A percentile compares a stretch with the other conserved stretches of the same genome.
Evolutionary conservation across 2,329 filamentous ascomycete genomes (phyloP).

Genomic region (Colletotrichum magnum): DNA sequence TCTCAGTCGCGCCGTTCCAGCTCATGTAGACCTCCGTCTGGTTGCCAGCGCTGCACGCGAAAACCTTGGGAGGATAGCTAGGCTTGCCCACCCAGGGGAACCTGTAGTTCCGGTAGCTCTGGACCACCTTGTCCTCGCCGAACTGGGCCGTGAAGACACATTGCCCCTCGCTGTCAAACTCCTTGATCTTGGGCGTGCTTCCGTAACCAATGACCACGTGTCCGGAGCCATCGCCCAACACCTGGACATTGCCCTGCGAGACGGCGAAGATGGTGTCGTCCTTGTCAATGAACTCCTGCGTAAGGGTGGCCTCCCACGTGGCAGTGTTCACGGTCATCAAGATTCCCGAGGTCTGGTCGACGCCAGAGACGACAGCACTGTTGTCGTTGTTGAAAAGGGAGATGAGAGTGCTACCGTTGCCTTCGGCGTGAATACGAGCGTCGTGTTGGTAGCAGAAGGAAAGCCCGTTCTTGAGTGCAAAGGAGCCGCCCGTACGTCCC

Average conservation of each 20-base stretch:
- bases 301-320: constrained; percentile 48
- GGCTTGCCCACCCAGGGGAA: constrained; percentile 68
- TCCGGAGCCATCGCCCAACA: constrained; percentile 60
- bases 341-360: constrained; percentile 45
- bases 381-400: constrained; percentile 55
- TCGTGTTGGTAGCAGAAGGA: constrained; percentile 54
- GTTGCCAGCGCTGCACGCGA: constrained; percentile 22
- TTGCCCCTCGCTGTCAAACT: constrained; percentile 61
- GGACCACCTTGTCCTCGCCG: constrained; percentile 55
- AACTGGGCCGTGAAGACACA: constrained; percentile 68
- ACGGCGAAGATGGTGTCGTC: constrained; percentile 56
- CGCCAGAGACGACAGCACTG: constrained; percentile 40
- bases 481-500: constrained; percentile 28
- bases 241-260: constrained; percentile 65
- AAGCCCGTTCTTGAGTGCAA: constrained; percentile 44
- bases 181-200: constrained; percentile 61
- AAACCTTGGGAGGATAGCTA: constrained; percentile 23
- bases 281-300: constrained; percentile 40
- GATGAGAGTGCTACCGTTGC: constrained; percentile 43
- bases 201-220: constrained; percentile 72
- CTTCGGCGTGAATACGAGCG: constrained; percentile 47
- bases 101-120: constrained; percentile 70
- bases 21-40: constrained; percentile 51
- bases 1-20: constrained; percentile 53
- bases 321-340: constrained; percentile 44